Percentiles rank a stretch among this genome's conserved stretches.
phyloP scores from a whole-genome alignment of 2,329 filamentous ascomycete species.

The Fusarium albosuccineum region DNA sequence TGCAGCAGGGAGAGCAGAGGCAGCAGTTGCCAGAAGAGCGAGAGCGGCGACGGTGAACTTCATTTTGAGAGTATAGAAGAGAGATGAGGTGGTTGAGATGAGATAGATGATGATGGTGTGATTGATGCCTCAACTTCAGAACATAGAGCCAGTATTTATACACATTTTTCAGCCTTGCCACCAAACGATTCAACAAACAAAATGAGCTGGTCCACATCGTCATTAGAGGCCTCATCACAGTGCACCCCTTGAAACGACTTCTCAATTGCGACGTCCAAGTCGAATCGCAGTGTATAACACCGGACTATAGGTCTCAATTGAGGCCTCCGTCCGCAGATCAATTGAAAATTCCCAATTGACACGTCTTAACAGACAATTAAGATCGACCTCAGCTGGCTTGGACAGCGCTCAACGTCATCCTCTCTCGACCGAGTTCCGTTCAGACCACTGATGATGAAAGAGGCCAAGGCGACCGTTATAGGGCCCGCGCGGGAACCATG shows the following conservation, averaged over 20 bases:
- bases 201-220: no score
- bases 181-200: no score
- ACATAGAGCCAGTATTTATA: slow-evolving; percentile 22
- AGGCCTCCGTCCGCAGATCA: no score
- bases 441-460: not conserved
- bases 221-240: no score
- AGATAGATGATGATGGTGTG: not conserved
- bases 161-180: slow-evolving; percentile 1
- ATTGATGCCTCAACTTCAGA: no score
- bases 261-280: not conserved
- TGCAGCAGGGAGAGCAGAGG: slow-evolving; percentile 47
- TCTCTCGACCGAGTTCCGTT: slow-evolving; percentile 11
- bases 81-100: not conserved
- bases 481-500: slow-evolving; percentile 12
- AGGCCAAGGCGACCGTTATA: slow-evolving; percentile 11
- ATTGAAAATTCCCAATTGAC: not conserved
- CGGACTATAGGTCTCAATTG: no score
- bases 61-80: slow-evolving; percentile 43
- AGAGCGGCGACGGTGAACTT: slow-evolving; percentile 49
- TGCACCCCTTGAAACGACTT: no score
- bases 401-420: slow-evolving; percentile 30
- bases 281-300: no score
- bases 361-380: not conserved
- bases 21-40: slow-evolving; percentile 39
- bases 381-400: not conserved